A percentile compares a stretch with the other conserved stretches of the same genome.
Evolutionary conservation across 257 asterid species (phyloP).

Genomic region (Solanum neorickii): DNA sequence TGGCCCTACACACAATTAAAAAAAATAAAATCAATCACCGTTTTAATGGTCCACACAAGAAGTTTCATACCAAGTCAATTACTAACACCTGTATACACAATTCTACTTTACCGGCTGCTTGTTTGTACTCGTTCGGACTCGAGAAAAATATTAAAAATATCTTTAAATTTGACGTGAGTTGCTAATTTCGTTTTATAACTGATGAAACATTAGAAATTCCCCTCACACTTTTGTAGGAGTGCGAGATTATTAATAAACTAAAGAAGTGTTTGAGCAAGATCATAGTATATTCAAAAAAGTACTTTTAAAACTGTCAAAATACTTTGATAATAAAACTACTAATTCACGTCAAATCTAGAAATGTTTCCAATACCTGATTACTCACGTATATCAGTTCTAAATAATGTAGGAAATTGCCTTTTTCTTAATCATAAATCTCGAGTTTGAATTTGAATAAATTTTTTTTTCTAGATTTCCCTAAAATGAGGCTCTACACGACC

Average conservation of each 20-base stretch:
- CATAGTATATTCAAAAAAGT: too few species aligned
- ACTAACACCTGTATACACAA: neutral
- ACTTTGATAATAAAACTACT: too few species aligned
- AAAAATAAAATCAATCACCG: neutral
- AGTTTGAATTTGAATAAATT: neutral
- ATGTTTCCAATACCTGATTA: too few species aligned
- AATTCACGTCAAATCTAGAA: too few species aligned
- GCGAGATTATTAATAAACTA: too few species aligned
- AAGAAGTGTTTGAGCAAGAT: too few species aligned
- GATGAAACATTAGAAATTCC: too few species aligned
- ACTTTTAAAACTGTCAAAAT: too few species aligned
- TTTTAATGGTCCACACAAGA: neutral
- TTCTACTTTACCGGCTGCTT: neutral
- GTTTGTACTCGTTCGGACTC: neutral
- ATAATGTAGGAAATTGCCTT: too few species aligned
- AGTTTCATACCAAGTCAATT: neutral
- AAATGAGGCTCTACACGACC: too few species aligned
- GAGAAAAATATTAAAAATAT: too few species aligned
- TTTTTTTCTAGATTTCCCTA: neutral
- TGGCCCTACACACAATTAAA: neutral
- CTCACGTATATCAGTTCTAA: neutral
- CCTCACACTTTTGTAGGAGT: neutral
- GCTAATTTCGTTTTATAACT: too few species aligned
- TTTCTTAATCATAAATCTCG: neutral
- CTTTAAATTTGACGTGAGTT: rapidly evolving